Conservation (phyloP, 805 yeast genomes). For the Starmera caribaea region DNA sequence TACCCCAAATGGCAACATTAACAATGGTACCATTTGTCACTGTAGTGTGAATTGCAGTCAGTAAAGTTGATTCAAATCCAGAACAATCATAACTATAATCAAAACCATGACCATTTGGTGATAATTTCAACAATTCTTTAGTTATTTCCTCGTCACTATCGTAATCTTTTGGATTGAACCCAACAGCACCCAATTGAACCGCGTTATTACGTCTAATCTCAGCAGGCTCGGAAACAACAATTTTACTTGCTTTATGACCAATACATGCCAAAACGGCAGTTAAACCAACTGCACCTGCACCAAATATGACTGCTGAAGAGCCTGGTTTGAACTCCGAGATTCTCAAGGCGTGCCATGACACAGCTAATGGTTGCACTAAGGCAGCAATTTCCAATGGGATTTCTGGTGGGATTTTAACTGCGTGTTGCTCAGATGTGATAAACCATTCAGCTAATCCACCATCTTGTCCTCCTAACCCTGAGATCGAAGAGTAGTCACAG, state of each 20-base stretch:
- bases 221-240: slow-evolving; percentile 44
- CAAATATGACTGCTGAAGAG: slow-evolving; percentile 37
- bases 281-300: slow-evolving; percentile 48
- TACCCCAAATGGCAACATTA: slow-evolving; percentile 60
- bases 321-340: slow-evolving; percentile 30
- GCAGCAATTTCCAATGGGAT: slow-evolving; percentile 39
- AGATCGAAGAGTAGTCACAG: slow-evolving; percentile 37
- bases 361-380: slow-evolving; percentile 47
- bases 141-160: slow-evolving; percentile 22
- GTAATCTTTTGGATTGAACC: slow-evolving; percentile 36
- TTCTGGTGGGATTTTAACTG: slow-evolving; percentile 30
- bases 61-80: slow-evolving; percentile 44
- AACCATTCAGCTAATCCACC: slow-evolving; percentile 47
- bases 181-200: slow-evolving; percentile 33
- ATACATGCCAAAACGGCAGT: slow-evolving; percentile 40
- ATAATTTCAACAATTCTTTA: slow-evolving; percentile 27
- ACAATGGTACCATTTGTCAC: slow-evolving; percentile 48
- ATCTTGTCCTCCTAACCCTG: slow-evolving; percentile 46
- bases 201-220: slow-evolving; percentile 40
- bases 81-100: slow-evolving; percentile 44
- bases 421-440: slow-evolving; percentile 30
- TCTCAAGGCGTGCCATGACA: slow-evolving; percentile 50
- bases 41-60: slow-evolving; percentile 39
- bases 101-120: slow-evolving; percentile 34
- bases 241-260: slow-evolving; percentile 32